Evolutionary conservation across 352 stramenopile genomes (phyloP).

Genomic region (Phytophthora aleatoria): DNA sequence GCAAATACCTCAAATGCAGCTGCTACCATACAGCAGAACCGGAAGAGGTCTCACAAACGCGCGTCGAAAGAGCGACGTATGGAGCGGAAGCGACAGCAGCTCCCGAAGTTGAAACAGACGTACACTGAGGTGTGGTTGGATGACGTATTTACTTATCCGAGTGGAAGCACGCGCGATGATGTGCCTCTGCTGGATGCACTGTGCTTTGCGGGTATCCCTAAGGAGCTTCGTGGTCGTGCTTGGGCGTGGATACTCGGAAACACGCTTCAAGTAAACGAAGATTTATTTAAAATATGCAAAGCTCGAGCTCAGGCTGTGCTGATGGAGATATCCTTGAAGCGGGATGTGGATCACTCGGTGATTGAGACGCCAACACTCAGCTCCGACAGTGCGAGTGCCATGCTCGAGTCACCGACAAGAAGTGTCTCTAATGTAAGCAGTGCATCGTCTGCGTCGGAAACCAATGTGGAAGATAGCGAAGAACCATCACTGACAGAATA

Average conservation of each 20-base stretch:
- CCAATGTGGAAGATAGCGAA: conserved; percentile 25
- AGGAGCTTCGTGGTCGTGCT: conserved; percentile 78
- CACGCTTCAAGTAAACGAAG: conserved; percentile 84
- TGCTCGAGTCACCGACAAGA: conserved; percentile 32
- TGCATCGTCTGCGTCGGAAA: conserved; percentile 34
- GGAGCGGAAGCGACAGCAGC: conserved; percentile 60
- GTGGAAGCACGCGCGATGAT: conserved; percentile 32
- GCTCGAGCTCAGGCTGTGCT: conserved; percentile 70
- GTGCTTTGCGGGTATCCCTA: conserved; percentile 84
- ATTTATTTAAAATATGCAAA: conserved; percentile 87
- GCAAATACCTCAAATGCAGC: conserved; percentile 31
- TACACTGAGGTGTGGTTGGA: conserved; percentile 82
- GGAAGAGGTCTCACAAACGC: conserved; percentile 31
- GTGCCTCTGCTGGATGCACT: conserved; percentile 58
- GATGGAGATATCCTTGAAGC: conserved; percentile 77
- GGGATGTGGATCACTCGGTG: conserved; percentile 49
- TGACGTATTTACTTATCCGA: conserved; percentile 56
- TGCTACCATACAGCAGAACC: conserved; percentile 27
- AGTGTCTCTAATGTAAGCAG: conserved; percentile 39
- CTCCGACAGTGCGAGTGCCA: conserved; percentile 23
- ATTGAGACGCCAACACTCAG: conserved; percentile 25
- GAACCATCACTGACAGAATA: conserved; percentile 5
- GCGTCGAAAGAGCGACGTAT: conserved; percentile 68
- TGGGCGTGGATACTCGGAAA: conserved; percentile 87
- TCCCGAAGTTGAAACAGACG: conserved; percentile 75